Base-by-base conservation (phyloP, 257 asterid species). In the Cordia subcordata region DNA sequence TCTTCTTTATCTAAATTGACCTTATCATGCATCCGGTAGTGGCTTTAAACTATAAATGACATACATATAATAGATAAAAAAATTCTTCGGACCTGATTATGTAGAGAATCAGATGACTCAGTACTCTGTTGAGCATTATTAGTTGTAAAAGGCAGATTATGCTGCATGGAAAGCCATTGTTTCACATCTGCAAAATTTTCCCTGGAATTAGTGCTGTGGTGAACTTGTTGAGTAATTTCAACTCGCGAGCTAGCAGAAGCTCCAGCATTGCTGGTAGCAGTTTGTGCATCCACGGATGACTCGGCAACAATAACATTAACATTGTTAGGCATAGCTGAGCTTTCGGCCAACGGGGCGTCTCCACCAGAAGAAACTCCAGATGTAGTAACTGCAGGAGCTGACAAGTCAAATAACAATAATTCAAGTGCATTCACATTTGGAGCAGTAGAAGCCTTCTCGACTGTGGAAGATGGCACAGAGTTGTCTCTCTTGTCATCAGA, bases 391-490 rank as follows among this genome's bases (percentile, higher is more conserved):
- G 50, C 57, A 46, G 87, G 82, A 51, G 51, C 58, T 38, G 85
- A 67, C 81, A 67, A 69, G 22, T 75, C 96, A 23, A 84, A 58
- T 56, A 90, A 73, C 75, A 81, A 78, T 39, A 76, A 63, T 45
- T 89, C 94, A 22, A 82, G 32, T 47, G 90, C 64, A 71, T 63
- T 70, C 39, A 55, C 13, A 55, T 54, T 61, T 12, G 74, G 66
- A 64, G 57, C 60, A 58, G 56, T 56, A 12, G 75, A 66, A n/a
- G 66, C 68, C 42, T 55, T 65, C 65, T 79, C 75, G 38, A 45
- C 61, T 45, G 69, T 27, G 38, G 82, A 22, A 53, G 72, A 38
- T 67, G 81, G 53, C 46, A 49, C 56, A 14, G 68, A 33, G 27
- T 52, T 59, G 65, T 73, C 66, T 62, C 52, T 57, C 12, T 21